Evolutionary conservation across 805 yeast genomes (phyloP).

Genomic region (Yueomyces sp.): DNA sequence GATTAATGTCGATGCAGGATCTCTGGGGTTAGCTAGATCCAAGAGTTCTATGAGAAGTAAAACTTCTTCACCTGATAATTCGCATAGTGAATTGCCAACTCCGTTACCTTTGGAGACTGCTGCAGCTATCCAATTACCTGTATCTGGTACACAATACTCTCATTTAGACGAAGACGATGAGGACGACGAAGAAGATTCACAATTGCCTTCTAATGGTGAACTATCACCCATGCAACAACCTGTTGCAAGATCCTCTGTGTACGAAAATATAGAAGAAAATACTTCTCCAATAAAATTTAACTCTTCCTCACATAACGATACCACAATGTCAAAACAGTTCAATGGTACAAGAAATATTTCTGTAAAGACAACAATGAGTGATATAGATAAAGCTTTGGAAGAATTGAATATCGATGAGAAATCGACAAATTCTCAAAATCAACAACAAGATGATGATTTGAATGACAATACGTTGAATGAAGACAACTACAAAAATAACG

Average conservation of each 20-base stretch:
- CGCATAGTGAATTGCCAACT: slow-evolving; percentile 33
- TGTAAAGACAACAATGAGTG: slow-evolving; percentile 45
- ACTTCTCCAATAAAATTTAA: not conserved
- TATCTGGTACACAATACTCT: slow-evolving; percentile 4
- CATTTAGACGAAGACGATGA: not conserved
- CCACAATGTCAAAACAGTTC: not conserved
- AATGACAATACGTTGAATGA: not conserved
- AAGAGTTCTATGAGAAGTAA: slow-evolving; percentile 17
- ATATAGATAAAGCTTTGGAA: slow-evolving; percentile 59
- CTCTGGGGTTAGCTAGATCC: too few relatives aligned
- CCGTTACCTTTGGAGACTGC: not conserved
- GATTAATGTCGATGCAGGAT: slow-evolving; percentile 4
- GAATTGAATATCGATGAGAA: slow-evolving; percentile 35
- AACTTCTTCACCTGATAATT: slow-evolving; percentile 31
- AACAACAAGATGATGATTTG: not conserved
- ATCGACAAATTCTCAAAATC: not conserved
- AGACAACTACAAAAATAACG: too few relatives aligned
- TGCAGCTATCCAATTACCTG: not conserved
- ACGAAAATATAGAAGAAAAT: not conserved
- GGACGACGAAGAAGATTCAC: not conserved
- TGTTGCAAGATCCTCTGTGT: slow-evolving; percentile 13
- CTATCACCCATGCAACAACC: slow-evolving; percentile 17
- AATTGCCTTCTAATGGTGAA: slow-evolving; percentile 6
- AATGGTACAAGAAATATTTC: slow-evolving; percentile 24
- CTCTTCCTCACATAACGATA: not conserved